Evolutionary conservation across 768 basidiomycete genomes (phyloP).

Genomic region (Mycena vitilis): DNA sequence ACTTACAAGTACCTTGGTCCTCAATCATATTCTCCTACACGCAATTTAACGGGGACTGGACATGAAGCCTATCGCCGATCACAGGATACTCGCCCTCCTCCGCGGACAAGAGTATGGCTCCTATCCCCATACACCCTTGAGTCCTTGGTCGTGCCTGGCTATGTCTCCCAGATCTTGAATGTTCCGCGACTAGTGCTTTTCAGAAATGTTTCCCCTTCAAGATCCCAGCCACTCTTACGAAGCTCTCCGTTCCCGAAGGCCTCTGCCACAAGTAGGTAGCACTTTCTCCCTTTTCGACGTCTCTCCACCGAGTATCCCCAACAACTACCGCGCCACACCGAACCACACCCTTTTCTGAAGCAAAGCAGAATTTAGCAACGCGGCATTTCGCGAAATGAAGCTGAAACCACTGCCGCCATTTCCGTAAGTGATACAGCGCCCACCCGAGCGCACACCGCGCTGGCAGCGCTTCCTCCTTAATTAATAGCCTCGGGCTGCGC

Average conservation of each 20-base stretch:
- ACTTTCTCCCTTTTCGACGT: not conserved
- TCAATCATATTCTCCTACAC: not conserved
- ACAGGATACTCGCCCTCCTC: not conserved
- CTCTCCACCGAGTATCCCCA: not conserved
- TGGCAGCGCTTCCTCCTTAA: constrained; percentile 25
- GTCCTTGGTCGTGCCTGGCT: not conserved
- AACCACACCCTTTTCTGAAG: not conserved
- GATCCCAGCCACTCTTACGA: constrained; percentile 1
- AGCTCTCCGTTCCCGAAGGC: not conserved
- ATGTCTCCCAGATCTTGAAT: not conserved
- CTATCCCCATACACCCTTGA: not conserved
- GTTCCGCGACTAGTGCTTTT: constrained; percentile 15
- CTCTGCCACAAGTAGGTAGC: not conserved
- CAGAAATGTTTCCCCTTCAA: not conserved
- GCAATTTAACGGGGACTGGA: not conserved
- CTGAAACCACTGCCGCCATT: not conserved
- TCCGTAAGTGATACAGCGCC: not conserved
- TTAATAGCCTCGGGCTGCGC: constrained; percentile 4
- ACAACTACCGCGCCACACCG: constrained; percentile 3
- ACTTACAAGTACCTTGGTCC: not conserved
- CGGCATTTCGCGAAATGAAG: constrained; percentile 3
- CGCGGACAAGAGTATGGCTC: not conserved
- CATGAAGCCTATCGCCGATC: constrained; percentile 14
- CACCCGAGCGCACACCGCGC: not conserved
- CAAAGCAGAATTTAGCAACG: too few species aligned